Evolutionary conservation across 768 basidiomycete genomes (phyloP), one percentile per base, ranked within the genome.

Genomic region (Russula dissimulans): DNA sequence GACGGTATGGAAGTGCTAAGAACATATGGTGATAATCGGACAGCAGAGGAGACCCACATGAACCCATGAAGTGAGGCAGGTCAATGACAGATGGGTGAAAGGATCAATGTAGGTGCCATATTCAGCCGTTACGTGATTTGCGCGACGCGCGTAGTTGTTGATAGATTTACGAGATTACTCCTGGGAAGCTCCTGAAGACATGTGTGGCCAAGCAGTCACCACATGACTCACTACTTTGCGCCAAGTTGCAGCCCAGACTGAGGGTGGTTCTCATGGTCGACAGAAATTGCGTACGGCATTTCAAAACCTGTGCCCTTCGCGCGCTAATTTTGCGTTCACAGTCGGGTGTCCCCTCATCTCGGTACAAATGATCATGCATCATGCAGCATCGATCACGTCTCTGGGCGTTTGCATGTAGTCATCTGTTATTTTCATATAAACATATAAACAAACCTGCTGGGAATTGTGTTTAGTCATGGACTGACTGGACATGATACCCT

Each of bases 181-280:
- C 47, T 38, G 47, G 41, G 42, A 48, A 56, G 48, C 42, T 38
- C 22, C 22, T 26, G 3, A 18, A 8, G 9, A 31, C 22, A 32
- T 43, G 56, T 51, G 42, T 31, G 54, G 50, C 56, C 60, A 53
- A 48, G 15, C 39, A 44, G 36, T 57, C 44, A 47, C 56, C 56
- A 62, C 56, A 57, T 61, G 55, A 56, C 31, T 29, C 50, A 41
- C 51, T 15, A 15, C 36, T 41, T 38, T 34, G 42, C 42, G 53
- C 53, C 42, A n/a, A 34, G n/a, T 43, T 42, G 52, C 52, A 26
- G 39, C 39, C 38, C 50, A 39, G 50, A 32, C 31, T 34, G 34
- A 11, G n/a, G 2, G 12, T 36, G 32, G 48, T 3, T 50, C 32
- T 18, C 47, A 38, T 38, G 34, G 43, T 43, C 48, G 18, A 31